Evolutionary conservation across 177 flowering plant genomes (phyloP).

Genomic region (Vitis hybrid): DNA sequence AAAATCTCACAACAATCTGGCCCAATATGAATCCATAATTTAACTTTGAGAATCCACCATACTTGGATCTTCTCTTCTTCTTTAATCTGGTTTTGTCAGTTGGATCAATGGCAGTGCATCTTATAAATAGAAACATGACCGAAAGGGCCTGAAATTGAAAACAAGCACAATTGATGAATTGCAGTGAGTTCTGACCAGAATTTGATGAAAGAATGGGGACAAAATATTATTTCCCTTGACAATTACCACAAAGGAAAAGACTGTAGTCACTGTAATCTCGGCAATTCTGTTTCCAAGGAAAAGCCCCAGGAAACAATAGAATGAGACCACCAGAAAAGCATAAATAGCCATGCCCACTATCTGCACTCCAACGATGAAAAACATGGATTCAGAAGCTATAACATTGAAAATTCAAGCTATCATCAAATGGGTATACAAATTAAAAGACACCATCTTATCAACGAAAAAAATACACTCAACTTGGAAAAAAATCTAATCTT

Average conservation of each 20-base stretch:
- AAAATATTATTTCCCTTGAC: neutral
- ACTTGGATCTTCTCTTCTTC: conserved; percentile 48
- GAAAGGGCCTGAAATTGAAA: conserved; percentile 55
- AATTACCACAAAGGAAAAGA: conserved; percentile 69
- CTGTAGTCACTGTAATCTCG: conserved; percentile 55
- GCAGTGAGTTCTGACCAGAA: neutral
- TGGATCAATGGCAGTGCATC: conserved; percentile 90
- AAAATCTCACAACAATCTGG: conserved; percentile 57
- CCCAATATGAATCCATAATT: conserved; percentile 57
- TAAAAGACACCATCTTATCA: too few species aligned
- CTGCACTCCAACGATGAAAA: conserved; percentile 34
- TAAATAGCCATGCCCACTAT: conserved; percentile 73
- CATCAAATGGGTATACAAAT: too few species aligned
- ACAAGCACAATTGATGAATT: conserved; percentile 4
- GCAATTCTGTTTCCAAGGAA: conserved; percentile 74
- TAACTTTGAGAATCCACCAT: conserved; percentile 35
- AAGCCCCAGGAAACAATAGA: conserved; percentile 77
- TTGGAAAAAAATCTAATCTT: too few species aligned
- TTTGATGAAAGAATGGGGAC: neutral
- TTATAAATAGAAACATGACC: conserved; percentile 63
- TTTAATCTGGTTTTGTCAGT: conserved; percentile 65
- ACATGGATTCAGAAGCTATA: too few species aligned
- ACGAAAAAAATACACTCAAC: too few species aligned
- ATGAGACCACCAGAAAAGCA: conserved; percentile 65
- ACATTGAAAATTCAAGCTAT: too few species aligned